Evolutionary conservation across 345 rosid species (phyloP).

Genomic region (Fremontodendron californicum): DNA sequence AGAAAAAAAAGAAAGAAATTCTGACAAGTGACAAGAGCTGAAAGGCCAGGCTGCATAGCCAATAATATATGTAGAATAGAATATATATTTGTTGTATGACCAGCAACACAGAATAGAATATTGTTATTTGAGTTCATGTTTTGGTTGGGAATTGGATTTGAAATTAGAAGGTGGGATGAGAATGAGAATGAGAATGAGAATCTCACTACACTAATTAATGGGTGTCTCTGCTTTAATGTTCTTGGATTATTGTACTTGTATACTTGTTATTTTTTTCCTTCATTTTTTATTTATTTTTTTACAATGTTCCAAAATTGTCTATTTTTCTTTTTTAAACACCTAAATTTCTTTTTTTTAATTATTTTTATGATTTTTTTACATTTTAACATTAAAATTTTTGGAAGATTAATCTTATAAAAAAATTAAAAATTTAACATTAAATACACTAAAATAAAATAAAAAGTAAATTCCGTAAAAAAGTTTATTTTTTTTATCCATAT

Average conservation of each 20-base stretch:
- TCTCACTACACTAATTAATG: neutral
- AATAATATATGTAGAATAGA: neutral
- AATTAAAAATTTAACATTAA: too few relatives aligned
- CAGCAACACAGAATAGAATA: neutral
- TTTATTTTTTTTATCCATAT: too few relatives aligned
- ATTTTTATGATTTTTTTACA: too few relatives aligned
- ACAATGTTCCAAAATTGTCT: too few relatives aligned
- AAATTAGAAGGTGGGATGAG: neutral
- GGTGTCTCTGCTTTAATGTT: neutral
- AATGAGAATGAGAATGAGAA: neutral
- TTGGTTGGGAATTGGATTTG: neutral
- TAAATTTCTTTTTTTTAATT: too few relatives aligned
- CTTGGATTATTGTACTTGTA: neutral
- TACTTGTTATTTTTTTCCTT: neutral
- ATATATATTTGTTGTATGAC: neutral
- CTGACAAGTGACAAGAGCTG: conserved; percentile 8
- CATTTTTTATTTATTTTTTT: neutral
- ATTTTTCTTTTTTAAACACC: too few relatives aligned
- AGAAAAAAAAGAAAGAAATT: neutral
- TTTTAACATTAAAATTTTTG: too few relatives aligned
- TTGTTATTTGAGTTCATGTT: neutral
- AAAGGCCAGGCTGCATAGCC: neutral
- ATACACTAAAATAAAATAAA: too few relatives aligned
- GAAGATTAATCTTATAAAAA: too few relatives aligned
- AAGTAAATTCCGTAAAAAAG: too few relatives aligned